phyloP scores from a whole-genome alignment of 805 yeast genomes.

The Candida awuae region DNA sequence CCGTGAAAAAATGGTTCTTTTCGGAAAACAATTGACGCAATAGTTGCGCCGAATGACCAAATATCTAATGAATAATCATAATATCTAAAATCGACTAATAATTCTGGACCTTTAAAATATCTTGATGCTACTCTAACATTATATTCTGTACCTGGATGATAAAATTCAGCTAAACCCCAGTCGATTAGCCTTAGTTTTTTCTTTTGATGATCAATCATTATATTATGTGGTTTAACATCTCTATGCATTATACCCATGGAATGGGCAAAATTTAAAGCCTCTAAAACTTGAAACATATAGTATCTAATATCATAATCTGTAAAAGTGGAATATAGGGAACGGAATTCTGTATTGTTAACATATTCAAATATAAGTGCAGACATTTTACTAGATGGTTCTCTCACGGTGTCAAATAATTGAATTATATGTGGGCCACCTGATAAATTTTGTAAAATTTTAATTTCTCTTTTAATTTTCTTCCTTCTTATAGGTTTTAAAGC shows the following conservation, averaged over 20 bases:
- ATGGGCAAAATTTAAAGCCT: conserved; percentile 83
- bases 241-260: conserved; percentile 95
- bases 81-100: conserved; percentile 74
- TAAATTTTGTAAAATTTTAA: conserved; percentile 76
- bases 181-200: conserved; percentile 73
- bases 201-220: conserved; percentile 81
- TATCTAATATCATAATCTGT: conserved; percentile 68
- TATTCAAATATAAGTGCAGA: conserved; percentile 85
- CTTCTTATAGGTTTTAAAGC: conserved; percentile 88
- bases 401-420: conserved; percentile 68
- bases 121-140: conserved; percentile 92
- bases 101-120: conserved; percentile 89
- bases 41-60: conserved; percentile 92
- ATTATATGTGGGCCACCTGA: conserved; percentile 80
- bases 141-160: conserved; percentile 81
- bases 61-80: conserved; percentile 88
- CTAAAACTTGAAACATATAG: conserved; percentile 73
- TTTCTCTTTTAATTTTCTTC: conserved; percentile 86
- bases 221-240: conserved; percentile 93
- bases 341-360: conserved; percentile 75
- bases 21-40: conserved; percentile 83
- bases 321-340: conserved; percentile 72
- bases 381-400: conserved; percentile 71
- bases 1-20: conserved; percentile 93
- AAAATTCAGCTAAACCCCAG: conserved; percentile 95